Evolutionary conservation across 768 basidiomycete species (phyloP).

Genomic region (Galerina marginata): DNA sequence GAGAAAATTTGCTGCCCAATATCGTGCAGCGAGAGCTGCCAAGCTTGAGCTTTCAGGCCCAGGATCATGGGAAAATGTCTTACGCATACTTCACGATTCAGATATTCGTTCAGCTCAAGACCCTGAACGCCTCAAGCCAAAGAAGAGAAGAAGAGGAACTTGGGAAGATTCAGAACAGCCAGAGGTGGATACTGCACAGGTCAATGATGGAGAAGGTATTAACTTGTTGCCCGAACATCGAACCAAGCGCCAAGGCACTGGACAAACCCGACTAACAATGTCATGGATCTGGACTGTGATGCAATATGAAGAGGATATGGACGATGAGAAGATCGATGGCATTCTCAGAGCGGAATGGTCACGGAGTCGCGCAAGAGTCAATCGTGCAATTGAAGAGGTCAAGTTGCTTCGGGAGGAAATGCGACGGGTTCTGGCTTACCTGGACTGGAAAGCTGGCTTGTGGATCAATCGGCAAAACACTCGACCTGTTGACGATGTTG

Average conservation of each 20-base stretch:
- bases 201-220: not conserved
- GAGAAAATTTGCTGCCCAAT: too few relatives aligned
- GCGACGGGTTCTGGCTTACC: not conserved
- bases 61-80: too few relatives aligned
- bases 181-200: not conserved
- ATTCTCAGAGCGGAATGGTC: not conserved
- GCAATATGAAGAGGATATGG: not conserved
- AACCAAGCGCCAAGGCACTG: not conserved
- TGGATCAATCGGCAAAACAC: not conserved
- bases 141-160: not conserved
- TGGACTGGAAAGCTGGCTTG: not conserved
- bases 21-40: too few relatives aligned
- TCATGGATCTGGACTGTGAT: not conserved
- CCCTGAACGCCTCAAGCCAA: not conserved
- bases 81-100: too few relatives aligned
- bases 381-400: not conserved
- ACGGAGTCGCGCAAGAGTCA: not conserved
- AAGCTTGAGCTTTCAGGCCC: too few relatives aligned
- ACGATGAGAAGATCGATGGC: not conserved
- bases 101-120: not conserved
- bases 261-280: not conserved
- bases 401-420: not conserved
- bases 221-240: not conserved
- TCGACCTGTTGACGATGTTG: not conserved
- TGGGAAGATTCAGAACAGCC: not conserved